A percentile compares a stretch with the other conserved stretches of the same genome.
These are phyloP conservation scores for Boletus huronensis DNA, from an alignment of 768 basidiomycete species.

Conservation along the genomic window DNA sequence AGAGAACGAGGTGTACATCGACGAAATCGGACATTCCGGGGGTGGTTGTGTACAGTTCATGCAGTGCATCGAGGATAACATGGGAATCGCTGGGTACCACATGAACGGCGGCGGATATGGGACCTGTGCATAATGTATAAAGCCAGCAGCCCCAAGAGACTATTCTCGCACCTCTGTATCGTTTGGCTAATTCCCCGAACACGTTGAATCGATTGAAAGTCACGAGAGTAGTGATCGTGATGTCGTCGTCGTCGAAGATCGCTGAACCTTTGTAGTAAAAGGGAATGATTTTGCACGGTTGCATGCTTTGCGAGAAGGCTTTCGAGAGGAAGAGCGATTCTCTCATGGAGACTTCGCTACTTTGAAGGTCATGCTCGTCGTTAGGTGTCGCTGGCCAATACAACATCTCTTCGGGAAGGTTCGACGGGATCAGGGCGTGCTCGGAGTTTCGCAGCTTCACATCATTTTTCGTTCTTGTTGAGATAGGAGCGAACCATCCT, in stretches of 20 bases:
- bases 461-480: background rate
- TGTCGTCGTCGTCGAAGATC: constrained; percentile 55
- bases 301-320: constrained; percentile 64
- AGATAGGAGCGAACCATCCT: constrained; percentile 2
- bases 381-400: constrained; percentile 18
- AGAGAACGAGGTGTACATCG: constrained; percentile 84
- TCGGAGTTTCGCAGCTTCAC: background rate
- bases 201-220: constrained; percentile 76
- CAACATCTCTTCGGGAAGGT: constrained; percentile 15
- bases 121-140: constrained; percentile 45
- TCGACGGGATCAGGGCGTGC: background rate
- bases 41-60: constrained; percentile 63
- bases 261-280: constrained; percentile 74
- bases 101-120: constrained; percentile 82
- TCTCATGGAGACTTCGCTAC: constrained; percentile 31
- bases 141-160: background rate
- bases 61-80: constrained; percentile 57
- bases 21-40: constrained; percentile 64
- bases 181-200: constrained; percentile 65
- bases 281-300: constrained; percentile 72
- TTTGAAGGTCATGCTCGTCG: background rate
- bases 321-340: constrained; percentile 62
- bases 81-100: constrained; percentile 44
- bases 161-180: constrained; percentile 60
- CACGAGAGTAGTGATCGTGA: constrained; percentile 83